Conservation (phyloP, 768 basidiomycete genomes). For the Kwoniella heveanensis region DNA sequence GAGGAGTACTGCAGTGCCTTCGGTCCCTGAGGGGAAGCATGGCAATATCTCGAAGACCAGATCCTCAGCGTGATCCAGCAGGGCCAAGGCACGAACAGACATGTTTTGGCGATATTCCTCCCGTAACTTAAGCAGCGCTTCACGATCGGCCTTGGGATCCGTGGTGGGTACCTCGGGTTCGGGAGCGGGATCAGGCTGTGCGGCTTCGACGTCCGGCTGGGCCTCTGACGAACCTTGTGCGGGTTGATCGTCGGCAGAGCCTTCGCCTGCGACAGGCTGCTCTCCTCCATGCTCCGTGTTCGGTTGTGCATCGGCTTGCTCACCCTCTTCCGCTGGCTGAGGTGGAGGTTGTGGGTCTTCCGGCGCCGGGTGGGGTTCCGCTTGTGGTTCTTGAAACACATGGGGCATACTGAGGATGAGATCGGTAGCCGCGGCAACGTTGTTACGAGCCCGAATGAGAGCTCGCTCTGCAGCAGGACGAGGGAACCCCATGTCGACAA, state of each 20-base stretch:
- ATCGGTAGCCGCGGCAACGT: constrained; percentile 84
- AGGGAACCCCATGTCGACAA: constrained; percentile 96
- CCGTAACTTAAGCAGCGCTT: constrained; percentile 64
- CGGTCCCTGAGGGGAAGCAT: constrained; percentile 67
- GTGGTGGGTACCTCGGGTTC: background rate
- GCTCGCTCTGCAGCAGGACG: constrained; percentile 84
- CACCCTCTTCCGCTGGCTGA: constrained; percentile 4
- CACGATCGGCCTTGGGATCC: constrained; percentile 60
- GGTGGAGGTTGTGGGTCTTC: constrained; percentile 35
- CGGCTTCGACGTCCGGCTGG: background rate
- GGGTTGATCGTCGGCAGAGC: background rate
- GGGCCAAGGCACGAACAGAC: constrained; percentile 68
- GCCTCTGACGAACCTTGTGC: background rate
- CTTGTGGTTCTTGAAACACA: constrained; percentile 26
- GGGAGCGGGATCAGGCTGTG: background rate
- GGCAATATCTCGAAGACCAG: constrained; percentile 85
- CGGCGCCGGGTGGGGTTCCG: background rate
- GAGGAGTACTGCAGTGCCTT: constrained; percentile 71
- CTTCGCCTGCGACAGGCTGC: constrained; percentile 6
- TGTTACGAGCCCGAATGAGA: constrained; percentile 79
- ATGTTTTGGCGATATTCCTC: constrained; percentile 69
- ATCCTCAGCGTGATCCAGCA: constrained; percentile 83
- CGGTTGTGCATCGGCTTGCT: constrained; percentile 5
- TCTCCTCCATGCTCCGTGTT: background rate
- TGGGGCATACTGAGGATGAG: constrained; percentile 69